Evolutionary conservation across 345 rosid species (phyloP), one percentile per base, ranked within the genome.

Genomic region (Nasturtium officinale): DNA sequence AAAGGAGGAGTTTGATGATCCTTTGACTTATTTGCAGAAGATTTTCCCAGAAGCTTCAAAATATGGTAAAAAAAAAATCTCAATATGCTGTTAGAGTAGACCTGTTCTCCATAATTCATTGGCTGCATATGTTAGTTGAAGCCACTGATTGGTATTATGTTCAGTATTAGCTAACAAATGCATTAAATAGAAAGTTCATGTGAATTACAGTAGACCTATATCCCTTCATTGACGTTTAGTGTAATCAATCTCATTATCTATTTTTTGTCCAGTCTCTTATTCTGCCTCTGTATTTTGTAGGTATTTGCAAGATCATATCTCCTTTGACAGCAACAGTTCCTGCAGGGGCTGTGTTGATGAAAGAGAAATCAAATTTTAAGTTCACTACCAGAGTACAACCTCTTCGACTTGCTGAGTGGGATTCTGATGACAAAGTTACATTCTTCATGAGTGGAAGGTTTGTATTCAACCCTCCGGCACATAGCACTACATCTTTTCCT

Each of bases 401-500:
- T 16, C 96, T 96, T 74, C 96, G 99, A 65, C 92, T 96, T 71
- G 97, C 99, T 58, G 95, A 87, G 75, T 96, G 99, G 99, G 89
- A 96, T 82, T 72, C 82, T 67, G 89, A 92, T 23, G 99, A 96
- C 75, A 88, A 83, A 80, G 92, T 92, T 74, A 92, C 96, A 15
- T 96, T 96, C 85, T 96, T 89, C 84, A 89, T 90, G 99, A 96
- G 99, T 82, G 97, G 98, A 78, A 90, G 90, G 99, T 96, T 60
- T 73, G 81, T 77, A 65, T 76, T 62, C 56, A 51, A 32, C 72
- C 67, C 25, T 54, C 43, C 35, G 53, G 40, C 29, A 54, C 64
- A 12, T 70, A 46, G 11, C 40, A 13, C 69, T 65, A 30, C 50
- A 13, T 57, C 51, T 61, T 25, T 26, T 54, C 48, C n/a, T 43